These are phyloP conservation scores for Rhizophora mangle DNA, from an alignment of 345 rosid species.

Conservation along the genomic window DNA sequence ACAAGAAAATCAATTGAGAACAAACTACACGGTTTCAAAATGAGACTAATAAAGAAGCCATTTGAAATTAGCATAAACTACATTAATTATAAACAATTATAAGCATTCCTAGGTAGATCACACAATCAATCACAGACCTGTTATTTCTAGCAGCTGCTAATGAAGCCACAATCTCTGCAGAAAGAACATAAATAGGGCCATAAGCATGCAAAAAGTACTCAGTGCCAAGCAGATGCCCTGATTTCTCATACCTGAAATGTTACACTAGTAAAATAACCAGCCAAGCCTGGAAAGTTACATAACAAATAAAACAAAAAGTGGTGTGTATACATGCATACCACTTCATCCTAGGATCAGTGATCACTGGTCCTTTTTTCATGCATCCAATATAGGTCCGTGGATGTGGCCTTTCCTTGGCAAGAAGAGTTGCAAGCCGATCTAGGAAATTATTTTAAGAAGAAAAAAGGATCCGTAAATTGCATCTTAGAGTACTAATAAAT, in stretches of 20 bases:
- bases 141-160: slow-evolving; percentile 61
- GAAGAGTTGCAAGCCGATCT: slow-evolving; percentile 83
- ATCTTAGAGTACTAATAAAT: neutral
- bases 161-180: slow-evolving; percentile 69
- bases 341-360: slow-evolving; percentile 71
- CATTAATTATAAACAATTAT: too few species aligned
- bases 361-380: slow-evolving; percentile 90
- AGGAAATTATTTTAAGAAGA: slow-evolving; percentile 4
- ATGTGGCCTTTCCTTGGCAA: slow-evolving; percentile 68
- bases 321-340: slow-evolving; percentile 35
- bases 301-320: neutral
- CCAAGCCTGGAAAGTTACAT: neutral
- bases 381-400: slow-evolving; percentile 66
- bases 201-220: slow-evolving; percentile 80
- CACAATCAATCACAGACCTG: slow-evolving; percentile 41
- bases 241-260: slow-evolving; percentile 64
- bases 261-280: neutral
- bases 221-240: slow-evolving; percentile 70
- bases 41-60: too few species aligned
- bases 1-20: too few species aligned
- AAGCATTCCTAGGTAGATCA: too few species aligned
- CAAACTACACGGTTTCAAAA: neutral
- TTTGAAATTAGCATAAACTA: too few species aligned
- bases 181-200: slow-evolving; percentile 72
- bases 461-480: neutral